phyloP scores from a whole-genome alignment of 768 basidiomycete genomes.

The Suillus spraguei region DNA sequence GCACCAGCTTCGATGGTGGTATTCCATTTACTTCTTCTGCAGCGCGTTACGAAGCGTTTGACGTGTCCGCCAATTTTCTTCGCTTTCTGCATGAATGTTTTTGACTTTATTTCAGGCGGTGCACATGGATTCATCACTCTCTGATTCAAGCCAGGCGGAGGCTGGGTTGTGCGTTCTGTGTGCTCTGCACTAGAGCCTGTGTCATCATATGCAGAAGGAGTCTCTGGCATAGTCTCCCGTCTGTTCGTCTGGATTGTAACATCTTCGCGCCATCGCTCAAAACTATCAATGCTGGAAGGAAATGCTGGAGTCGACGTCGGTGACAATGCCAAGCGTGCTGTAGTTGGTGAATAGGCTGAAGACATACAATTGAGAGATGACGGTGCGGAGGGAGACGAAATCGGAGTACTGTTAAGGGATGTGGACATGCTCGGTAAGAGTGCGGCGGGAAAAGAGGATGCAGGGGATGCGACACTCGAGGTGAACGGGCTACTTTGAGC shows the following conservation, averaged over 20 bases:
- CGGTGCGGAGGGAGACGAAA: conserved; percentile 17
- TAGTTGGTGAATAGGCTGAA: background rate
- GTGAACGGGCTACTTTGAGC: conserved; percentile 26
- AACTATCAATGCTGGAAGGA: conserved; percentile 30
- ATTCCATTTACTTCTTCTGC: conserved; percentile 15
- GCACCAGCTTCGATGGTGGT: conserved; percentile 24
- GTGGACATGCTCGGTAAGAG: conserved; percentile 18
- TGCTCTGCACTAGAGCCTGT: background rate
- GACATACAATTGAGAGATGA: conserved; percentile 17
- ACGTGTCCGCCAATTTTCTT: conserved; percentile 31
- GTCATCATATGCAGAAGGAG: conserved; percentile 3
- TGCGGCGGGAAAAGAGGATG: conserved; percentile 20
- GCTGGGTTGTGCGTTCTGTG: background rate
- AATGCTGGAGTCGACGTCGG: conserved; percentile 35
- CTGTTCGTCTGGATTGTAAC: conserved; percentile 10
- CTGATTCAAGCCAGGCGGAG: background rate
- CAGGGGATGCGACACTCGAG: conserved; percentile 24
- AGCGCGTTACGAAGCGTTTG: conserved; percentile 28
- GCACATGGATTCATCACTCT: background rate
- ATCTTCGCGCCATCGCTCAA: conserved; percentile 33
- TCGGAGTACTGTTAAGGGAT: conserved; percentile 21
- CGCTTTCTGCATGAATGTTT: conserved; percentile 27
- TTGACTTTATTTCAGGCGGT: conserved; percentile 15
- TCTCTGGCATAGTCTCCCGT: background rate
- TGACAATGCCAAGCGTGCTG: conserved; percentile 23